These are phyloP conservation scores for Pseudofabraea citricarpa DNA, from an alignment of 2,329 filamentous ascomycete genomes.

Conservation along the genomic window DNA sequence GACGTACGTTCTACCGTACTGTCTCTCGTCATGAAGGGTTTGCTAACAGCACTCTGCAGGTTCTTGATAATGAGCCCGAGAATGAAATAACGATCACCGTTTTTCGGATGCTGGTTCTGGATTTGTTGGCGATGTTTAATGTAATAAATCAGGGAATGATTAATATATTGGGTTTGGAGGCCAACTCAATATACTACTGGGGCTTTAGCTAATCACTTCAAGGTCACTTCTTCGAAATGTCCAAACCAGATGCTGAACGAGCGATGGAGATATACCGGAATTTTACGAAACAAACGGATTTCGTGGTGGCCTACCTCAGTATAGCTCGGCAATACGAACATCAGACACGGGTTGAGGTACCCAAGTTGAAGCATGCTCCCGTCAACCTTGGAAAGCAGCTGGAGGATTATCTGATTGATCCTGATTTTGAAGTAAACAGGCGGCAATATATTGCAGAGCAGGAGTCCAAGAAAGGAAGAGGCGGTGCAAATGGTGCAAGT, in stretches of 20 bases:
- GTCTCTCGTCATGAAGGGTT: too few relatives aligned
- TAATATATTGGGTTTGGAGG: constrained; percentile 76
- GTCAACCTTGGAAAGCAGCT: constrained; percentile 85
- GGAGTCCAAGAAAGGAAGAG: constrained; percentile 54
- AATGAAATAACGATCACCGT: constrained; percentile 96
- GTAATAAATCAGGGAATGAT: constrained; percentile 97
- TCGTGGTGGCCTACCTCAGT: constrained; percentile 84
- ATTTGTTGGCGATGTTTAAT: constrained; percentile 85
- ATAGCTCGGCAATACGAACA: constrained; percentile 87
- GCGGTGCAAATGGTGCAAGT: constrained; percentile 26
- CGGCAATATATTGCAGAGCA: constrained; percentile 88
- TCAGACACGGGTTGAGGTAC: constrained; percentile 88
- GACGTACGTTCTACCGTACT: too few relatives aligned
- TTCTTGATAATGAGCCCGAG: constrained; percentile 82
- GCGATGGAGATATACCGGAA: constrained; percentile 88
- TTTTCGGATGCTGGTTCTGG: constrained; percentile 85
- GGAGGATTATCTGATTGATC: constrained; percentile 90
- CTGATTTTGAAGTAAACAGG: constrained; percentile 91
- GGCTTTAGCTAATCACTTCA: constrained; percentile 1
- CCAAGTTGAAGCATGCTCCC: constrained; percentile 94
- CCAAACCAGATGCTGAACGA: constrained; percentile 84
- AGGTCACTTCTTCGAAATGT: constrained; percentile 99
- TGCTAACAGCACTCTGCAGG: too few relatives aligned
- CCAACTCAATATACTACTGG: background rate
- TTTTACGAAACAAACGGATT: constrained; percentile 88